Evolutionary conservation across 169 alveolate genomes (phyloP).

Genomic region (Babesia bovis): DNA sequence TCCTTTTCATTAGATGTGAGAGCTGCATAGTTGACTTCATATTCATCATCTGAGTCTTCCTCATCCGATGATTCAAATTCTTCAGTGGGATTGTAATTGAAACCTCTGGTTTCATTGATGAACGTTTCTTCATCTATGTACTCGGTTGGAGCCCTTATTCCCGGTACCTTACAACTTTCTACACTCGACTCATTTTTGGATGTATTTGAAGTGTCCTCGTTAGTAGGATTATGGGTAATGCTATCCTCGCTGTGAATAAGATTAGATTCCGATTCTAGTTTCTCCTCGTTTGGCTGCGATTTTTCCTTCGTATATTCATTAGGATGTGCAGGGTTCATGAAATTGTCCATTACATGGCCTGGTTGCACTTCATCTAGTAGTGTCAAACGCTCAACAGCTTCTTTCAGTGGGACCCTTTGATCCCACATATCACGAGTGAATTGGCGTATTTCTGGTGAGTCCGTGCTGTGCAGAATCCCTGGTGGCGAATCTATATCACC

Average conservation of each 20-base stretch:
- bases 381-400: constrained; percentile 39
- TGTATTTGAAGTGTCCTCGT: not conserved
- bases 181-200: not conserved
- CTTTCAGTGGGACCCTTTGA: constrained; percentile 15
- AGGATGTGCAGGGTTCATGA: too few relatives aligned
- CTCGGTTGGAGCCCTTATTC: constrained; percentile 23
- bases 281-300: not conserved
- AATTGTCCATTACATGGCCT: constrained; percentile 44
- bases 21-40: constrained; percentile 44
- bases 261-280: constrained; percentile 1
- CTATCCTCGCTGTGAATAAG: not conserved
- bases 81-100: not conserved
- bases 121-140: constrained; percentile 24
- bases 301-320: too few relatives aligned
- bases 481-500: constrained; percentile 62
- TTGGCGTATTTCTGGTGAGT: constrained; percentile 39
- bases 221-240: not conserved
- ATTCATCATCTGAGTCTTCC: constrained; percentile 5
- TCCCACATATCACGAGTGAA: constrained; percentile 53
- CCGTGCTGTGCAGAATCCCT: constrained; percentile 29
- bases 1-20: constrained; percentile 24
- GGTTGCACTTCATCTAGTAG: constrained; percentile 6
- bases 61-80: constrained; percentile 12
- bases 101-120: not conserved
- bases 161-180: not conserved